Evolutionary conservation across 169 alveolate species (phyloP).

Genomic region (Blepharisma undulans): DNA sequence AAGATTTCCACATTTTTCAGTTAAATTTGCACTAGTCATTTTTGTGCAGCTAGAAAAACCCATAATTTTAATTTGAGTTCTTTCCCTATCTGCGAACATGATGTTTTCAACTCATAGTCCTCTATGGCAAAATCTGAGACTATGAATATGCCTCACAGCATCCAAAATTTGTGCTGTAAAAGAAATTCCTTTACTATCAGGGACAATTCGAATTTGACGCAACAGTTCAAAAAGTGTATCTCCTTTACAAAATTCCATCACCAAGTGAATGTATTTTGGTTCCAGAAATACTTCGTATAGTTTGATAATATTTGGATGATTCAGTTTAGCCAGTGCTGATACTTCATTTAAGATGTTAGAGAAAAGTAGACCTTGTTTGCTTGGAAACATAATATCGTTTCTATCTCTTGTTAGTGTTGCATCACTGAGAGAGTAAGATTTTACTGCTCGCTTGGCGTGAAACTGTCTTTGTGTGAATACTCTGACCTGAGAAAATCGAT

Average conservation of each 20-base stretch:
- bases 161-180: conserved; percentile 49
- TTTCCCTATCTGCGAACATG: conserved; percentile 55
- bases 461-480: background rate
- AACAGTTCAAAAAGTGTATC: conserved; percentile 63
- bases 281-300: conserved; percentile 57
- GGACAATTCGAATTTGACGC: background rate
- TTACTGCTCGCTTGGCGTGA: background rate
- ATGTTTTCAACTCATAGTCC: conserved; percentile 77
- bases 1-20: conserved; percentile 44
- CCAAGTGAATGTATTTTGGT: conserved; percentile 51
- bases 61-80: conserved; percentile 57
- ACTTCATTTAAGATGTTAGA: conserved; percentile 47
- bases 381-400: background rate
- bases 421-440: background rate
- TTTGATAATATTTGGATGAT: conserved; percentile 68
- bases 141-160: conserved; percentile 63
- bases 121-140: conserved; percentile 58
- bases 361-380: background rate
- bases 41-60: conserved; percentile 64
- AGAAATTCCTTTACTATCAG: conserved; percentile 41
- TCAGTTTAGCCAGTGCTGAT: conserved; percentile 40
- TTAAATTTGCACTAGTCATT: background rate
- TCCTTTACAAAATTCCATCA: conserved; percentile 64
- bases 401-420: background rate
- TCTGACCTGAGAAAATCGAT: background rate